Evolutionary conservation across 805 yeast species (phyloP).

Genomic region (Candida nanaspora): DNA sequence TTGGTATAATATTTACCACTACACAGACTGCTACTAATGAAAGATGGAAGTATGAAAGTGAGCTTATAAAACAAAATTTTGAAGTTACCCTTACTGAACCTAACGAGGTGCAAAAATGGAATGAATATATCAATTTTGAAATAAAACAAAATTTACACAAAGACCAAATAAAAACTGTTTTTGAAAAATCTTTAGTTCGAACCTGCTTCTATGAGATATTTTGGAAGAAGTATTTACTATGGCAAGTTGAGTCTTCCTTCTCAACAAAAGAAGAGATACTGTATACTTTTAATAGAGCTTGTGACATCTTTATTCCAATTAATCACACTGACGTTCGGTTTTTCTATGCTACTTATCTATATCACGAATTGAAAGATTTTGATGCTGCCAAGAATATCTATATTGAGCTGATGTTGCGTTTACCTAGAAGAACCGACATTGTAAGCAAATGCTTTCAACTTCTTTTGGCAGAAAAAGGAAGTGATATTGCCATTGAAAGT

Average conservation of each 20-base stretch:
- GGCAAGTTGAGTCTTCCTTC: slow-evolving; percentile 32
- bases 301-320: slow-evolving; percentile 28
- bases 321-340: slow-evolving; percentile 19
- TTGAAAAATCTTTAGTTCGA: slow-evolving; percentile 70
- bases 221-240: slow-evolving; percentile 65
- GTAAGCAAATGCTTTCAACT: slow-evolving; percentile 11
- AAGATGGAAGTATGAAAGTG: slow-evolving; percentile 70
- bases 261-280: slow-evolving; percentile 25
- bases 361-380: slow-evolving; percentile 11
- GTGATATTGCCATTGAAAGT: slow-evolving; percentile 6
- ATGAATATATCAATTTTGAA: slow-evolving; percentile 46
- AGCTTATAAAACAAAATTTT: slow-evolving; percentile 51
- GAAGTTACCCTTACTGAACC: slow-evolving; percentile 37
- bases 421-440: slow-evolving; percentile 9
- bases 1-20: slow-evolving; percentile 32
- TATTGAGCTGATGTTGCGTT: slow-evolving; percentile 7
- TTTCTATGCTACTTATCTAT: slow-evolving; percentile 22
- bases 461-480: slow-evolving; percentile 6
- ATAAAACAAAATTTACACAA: slow-evolving; percentile 7
- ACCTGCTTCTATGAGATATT: slow-evolving; percentile 49
- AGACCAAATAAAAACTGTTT: slow-evolving; percentile 38
- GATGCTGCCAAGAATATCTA: slow-evolving; percentile 15
- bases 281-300: slow-evolving; percentile 44
- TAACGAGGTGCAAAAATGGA: slow-evolving; percentile 50
- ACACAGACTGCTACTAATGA: slow-evolving; percentile 48